phyloP scores from a whole-genome alignment of 2,329 filamentous ascomycete genomes.

The Phialophora expanda region DNA sequence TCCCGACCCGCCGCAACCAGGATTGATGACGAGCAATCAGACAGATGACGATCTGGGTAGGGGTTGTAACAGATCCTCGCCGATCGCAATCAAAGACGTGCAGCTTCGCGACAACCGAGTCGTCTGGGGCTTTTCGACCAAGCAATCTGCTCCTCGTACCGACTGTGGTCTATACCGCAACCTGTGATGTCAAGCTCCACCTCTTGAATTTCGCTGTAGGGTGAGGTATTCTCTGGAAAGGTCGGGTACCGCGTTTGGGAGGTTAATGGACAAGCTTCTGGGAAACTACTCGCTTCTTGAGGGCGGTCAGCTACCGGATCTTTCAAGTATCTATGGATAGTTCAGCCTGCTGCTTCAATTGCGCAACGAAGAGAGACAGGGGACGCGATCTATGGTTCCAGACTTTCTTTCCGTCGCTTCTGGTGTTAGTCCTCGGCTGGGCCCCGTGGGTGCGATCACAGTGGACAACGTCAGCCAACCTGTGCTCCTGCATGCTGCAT shows the following conservation, averaged over 20 bases:
- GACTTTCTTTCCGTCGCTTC: background rate
- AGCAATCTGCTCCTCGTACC: background rate
- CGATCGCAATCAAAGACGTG: slow-evolving; percentile 36
- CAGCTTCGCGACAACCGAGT: slow-evolving; percentile 10
- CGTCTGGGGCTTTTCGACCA: background rate
- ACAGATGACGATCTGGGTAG: slow-evolving; percentile 18
- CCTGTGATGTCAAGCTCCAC: slow-evolving; percentile 30
- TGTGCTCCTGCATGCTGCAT: slow-evolving; percentile 19
- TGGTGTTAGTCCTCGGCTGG: background rate
- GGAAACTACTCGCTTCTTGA: slow-evolving; percentile 14
- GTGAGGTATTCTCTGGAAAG: background rate
- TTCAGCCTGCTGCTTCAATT: slow-evolving; percentile 18
- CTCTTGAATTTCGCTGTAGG: slow-evolving; percentile 12
- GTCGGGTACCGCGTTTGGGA: background rate
- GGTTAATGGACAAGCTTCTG: background rate
- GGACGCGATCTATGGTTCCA: slow-evolving; percentile 5
- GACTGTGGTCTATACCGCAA: background rate
- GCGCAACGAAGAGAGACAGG: slow-evolving; percentile 25
- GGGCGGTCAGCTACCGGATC: slow-evolving; percentile 8
- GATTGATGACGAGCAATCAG: slow-evolving; percentile 20
- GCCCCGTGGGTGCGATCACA: slow-evolving; percentile 13
- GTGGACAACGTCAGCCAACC: slow-evolving; percentile 6
- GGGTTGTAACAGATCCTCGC: slow-evolving; percentile 27
- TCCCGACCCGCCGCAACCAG: slow-evolving; percentile 12
- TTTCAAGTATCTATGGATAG: slow-evolving; percentile 14